Evolutionary conservation across 768 basidiomycete genomes (phyloP).

Genomic region (Zangia roseola): DNA sequence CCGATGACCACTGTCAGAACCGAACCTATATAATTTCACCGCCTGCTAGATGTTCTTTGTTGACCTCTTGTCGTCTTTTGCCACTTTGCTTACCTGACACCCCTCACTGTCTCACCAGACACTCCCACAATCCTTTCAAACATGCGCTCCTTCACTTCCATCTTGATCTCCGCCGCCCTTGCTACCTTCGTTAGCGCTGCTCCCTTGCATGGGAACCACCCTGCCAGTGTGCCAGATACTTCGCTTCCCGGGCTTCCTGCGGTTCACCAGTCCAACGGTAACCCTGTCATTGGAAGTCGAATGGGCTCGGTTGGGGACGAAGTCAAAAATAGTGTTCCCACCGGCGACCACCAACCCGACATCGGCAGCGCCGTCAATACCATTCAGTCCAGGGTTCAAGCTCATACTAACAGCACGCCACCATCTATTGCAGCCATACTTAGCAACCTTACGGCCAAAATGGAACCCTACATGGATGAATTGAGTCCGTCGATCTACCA

Average conservation of each 20-base stretch:
- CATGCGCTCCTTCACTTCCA: constrained; percentile 36
- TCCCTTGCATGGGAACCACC: neutral
- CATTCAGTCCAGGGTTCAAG: neutral
- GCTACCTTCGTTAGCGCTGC: constrained; percentile 26
- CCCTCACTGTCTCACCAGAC: constrained; percentile 13
- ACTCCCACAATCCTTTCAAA: constrained; percentile 34
- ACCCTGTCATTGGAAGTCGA: too few relatives aligned
- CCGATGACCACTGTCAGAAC: neutral
- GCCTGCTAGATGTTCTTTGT: constrained; percentile 1
- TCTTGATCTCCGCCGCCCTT: constrained; percentile 29
- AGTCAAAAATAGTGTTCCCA: neutral
- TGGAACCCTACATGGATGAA: constrained; percentile 12
- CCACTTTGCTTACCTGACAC: neutral
- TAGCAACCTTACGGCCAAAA: constrained; percentile 9
- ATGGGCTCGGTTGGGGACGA: too few relatives aligned
- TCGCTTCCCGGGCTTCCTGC: too few relatives aligned
- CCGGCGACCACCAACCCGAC: neutral
- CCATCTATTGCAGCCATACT: constrained; percentile 29
- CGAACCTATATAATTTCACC: constrained; percentile 19
- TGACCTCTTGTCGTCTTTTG: constrained; percentile 20
- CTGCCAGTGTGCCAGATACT: neutral
- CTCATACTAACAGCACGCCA: neutral
- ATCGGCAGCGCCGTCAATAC: neutral
- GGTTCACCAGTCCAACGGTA: too few relatives aligned
- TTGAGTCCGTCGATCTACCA: constrained; percentile 26